Conservation (phyloP, 2,329 filamentous ascomycete genomes). For the Claviceps arundinis region DNA sequence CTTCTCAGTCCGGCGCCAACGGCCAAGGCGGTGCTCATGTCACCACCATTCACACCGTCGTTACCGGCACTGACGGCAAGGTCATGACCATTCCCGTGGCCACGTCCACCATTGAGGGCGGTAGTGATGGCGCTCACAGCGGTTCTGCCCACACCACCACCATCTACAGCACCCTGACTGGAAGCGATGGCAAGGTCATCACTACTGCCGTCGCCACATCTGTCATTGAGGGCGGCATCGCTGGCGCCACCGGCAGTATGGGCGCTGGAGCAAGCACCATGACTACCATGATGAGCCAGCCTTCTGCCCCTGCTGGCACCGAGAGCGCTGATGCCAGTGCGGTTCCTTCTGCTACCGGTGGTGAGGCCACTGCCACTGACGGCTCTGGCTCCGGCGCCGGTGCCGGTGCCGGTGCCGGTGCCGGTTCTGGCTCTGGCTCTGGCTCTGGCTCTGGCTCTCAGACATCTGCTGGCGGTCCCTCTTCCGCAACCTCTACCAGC, state of each 20-base stretch:
- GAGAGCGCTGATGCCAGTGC: neutral
- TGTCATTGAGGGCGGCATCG: neutral
- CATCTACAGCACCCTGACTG: slow-evolving; percentile 21
- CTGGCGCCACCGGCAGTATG: slow-evolving; percentile 8
- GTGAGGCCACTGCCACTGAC: slow-evolving; percentile 7
- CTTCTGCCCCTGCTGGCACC: neutral
- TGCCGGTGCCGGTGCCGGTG: too few species aligned
- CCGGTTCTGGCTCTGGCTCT: slow-evolving; percentile 2
- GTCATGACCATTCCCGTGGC: slow-evolving; percentile 22
- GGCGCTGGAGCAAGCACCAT: slow-evolving; percentile 15
- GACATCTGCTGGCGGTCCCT: neutral
- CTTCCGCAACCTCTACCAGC: slow-evolving; percentile 8
- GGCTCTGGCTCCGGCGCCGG: too few species aligned
- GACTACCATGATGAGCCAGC: slow-evolving; percentile 12
- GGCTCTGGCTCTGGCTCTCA: neutral
- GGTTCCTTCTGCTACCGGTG: slow-evolving; percentile 6
- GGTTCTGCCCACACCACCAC: slow-evolving; percentile 17
- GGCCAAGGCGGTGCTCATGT: neutral
- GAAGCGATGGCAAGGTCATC: slow-evolving; percentile 18
- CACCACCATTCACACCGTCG: slow-evolving; percentile 24
- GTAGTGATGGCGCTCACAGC: slow-evolving; percentile 7
- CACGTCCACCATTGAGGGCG: slow-evolving; percentile 20
- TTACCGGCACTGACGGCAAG: slow-evolving; percentile 19
- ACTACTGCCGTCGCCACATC: slow-evolving; percentile 8
- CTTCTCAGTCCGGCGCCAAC: neutral